These are phyloP conservation scores for Umbelopsis ramanniana DNA, from an alignment of 192 early-diverging fungal species.

Conservation along the genomic window DNA sequence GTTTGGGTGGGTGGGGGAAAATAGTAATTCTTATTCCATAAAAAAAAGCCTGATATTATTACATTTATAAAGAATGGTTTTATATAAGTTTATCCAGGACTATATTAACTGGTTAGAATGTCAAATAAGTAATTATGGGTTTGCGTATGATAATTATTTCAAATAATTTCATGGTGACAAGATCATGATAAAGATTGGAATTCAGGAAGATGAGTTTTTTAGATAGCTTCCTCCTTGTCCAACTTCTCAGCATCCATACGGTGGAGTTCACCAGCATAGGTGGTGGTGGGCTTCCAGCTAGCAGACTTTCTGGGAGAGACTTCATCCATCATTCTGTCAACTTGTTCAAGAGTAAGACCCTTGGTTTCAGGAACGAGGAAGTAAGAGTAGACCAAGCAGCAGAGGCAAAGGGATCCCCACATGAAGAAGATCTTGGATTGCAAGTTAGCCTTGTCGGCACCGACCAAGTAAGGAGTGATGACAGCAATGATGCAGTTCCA, in stretches of 20 bases:
- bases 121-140: constrained; percentile 6
- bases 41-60: no score
- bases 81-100: constrained; percentile 1
- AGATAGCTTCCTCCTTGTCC: no score
- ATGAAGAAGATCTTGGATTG: constrained; percentile 61
- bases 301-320: constrained; percentile 46
- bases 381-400: constrained; percentile 52
- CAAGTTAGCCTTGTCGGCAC: constrained; percentile 42
- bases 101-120: background rate
- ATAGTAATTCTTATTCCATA: no score
- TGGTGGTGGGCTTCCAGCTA: constrained; percentile 46
- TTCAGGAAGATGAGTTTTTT: no score
- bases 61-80: background rate
- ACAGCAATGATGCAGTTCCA: constrained; percentile 78
- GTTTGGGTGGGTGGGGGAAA: no score
- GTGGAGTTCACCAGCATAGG: constrained; percentile 24
- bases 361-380: constrained; percentile 53
- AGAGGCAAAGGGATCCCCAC: constrained; percentile 54
- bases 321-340: constrained; percentile 62
- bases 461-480: constrained; percentile 69
- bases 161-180: no score
- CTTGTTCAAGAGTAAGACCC: constrained; percentile 66
- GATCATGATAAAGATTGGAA: no score
- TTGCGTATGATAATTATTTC: background rate
- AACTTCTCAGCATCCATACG: no score